phyloP scores from a whole-genome alignment of 257 asterid species.

The Verbena officinalis region DNA sequence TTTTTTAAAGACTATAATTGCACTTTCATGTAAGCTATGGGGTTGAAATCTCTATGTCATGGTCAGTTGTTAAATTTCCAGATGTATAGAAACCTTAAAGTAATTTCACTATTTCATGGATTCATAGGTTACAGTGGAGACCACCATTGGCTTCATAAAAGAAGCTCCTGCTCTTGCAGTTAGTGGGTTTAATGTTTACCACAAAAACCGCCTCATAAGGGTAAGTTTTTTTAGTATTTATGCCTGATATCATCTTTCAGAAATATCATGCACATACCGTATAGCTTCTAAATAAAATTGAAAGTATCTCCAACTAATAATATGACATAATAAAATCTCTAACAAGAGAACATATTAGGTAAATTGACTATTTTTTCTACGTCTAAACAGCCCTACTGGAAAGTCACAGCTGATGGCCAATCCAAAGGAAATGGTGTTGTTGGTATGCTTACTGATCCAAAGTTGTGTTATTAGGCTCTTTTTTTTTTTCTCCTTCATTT shows the following conservation, averaged over 20 bases:
- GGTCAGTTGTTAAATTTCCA: constrained; percentile 15
- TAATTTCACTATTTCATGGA: constrained; percentile 17
- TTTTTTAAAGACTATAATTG: neutral
- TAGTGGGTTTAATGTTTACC: constrained; percentile 86
- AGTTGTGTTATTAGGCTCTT: constrained; percentile 16
- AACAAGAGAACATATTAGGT: constrained; percentile 3
- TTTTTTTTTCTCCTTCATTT: constrained; percentile 9
- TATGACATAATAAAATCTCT: neutral
- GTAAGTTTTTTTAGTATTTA: constrained; percentile 40
- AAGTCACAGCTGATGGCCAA: constrained; percentile 82
- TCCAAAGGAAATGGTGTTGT: constrained; percentile 82
- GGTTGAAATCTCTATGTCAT: neutral
- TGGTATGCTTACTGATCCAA: constrained; percentile 51
- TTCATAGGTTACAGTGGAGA: constrained; percentile 62
- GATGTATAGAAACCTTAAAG: constrained; percentile 19
- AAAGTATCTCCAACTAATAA: neutral
- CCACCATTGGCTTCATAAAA: constrained; percentile 79
- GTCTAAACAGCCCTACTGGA: constrained; percentile 87
- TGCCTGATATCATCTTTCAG: neutral
- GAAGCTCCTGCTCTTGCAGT: constrained; percentile 74
- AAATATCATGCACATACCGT: neutral
- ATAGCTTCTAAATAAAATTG: constrained; percentile 19
- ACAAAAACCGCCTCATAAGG: constrained; percentile 93
- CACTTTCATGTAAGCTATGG: neutral
- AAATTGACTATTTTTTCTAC: constrained; percentile 27